Evolutionary conservation across 768 basidiomycete species (phyloP), one percentile per base, ranked within the genome.

Genomic region (Rhizopogon rudus): DNA sequence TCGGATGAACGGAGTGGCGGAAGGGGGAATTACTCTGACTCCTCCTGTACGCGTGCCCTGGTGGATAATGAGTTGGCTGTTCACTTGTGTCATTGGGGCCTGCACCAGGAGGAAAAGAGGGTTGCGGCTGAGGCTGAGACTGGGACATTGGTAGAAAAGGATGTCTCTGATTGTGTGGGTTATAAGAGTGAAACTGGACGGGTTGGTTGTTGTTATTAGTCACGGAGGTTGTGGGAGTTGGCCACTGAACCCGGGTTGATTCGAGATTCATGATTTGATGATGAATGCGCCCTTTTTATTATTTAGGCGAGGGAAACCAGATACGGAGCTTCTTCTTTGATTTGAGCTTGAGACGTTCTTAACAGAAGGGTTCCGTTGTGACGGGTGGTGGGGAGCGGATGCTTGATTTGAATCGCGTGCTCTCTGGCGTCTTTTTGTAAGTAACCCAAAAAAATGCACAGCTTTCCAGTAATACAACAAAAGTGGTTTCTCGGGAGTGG

Each of bases 1-100:
- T 63, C 71, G 72, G 61, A 70, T 68, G 62, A 57, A 73, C 65
- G 69, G 72, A 72, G 70, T 77, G 61, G 67, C 63, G 64, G 70
- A 62, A 68, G 53, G 68, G 68, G 29, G 62, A 67, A 63, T 67
- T 65, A 65, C 61, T 63, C 57, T 65, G 63, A 35, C 67, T 70
- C 13, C 70, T 61, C 57, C 65, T 63, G 39, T 70, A 71, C 5
- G 71, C 64, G 53, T 70, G 70, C 51, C 65, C 69, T 31, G 69
- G 61, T 40, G 68, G 66, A 44, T 62, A 77, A 59, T 65, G 74
- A 61, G 61, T 71, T 68, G 17, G 41, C 9, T 69, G 68, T 25
- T 68, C 67, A 4, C 58, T n/a, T 6, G 69, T 65, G 61, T 69
- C 68, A 58, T 70, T 70, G 25, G 69, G 69, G 10, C 68, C 71